Conservation (phyloP, 1,284 basidiomycete genomes). For the Sporisorium graminicola region DNA sequence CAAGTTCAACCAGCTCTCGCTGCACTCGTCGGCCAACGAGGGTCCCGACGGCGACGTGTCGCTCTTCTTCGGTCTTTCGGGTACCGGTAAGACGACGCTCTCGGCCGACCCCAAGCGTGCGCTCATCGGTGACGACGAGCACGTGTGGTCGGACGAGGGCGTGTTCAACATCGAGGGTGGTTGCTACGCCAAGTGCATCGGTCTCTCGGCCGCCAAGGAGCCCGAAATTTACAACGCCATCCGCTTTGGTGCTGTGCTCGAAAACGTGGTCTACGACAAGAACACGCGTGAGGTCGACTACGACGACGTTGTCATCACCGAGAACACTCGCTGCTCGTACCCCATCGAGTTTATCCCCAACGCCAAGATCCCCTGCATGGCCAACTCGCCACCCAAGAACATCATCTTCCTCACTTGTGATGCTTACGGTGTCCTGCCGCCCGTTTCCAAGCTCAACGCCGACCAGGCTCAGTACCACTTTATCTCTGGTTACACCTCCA, state of each 20-base stretch:
- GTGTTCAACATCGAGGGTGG: constrained; percentile 99
- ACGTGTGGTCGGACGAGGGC: constrained; percentile 74
- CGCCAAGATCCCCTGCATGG: constrained; percentile 76
- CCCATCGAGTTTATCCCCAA: constrained; percentile 84
- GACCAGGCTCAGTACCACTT: constrained; percentile 90
- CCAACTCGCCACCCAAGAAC: constrained; percentile 74
- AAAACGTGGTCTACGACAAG: constrained; percentile 99
- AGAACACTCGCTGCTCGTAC: constrained; percentile 90
- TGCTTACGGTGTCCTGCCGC: constrained; percentile 96
- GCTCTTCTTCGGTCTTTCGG: constrained; percentile 98
- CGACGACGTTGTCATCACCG: constrained; percentile 95
- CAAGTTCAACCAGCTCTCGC: constrained; percentile 96
- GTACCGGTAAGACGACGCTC: constrained; percentile 88
- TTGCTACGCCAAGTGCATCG: constrained; percentile 99
- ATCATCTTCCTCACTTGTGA: constrained; percentile 99
- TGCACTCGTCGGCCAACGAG: constrained; percentile 99
- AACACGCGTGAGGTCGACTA: constrained; percentile 88
- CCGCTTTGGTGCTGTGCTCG: constrained; percentile 93
- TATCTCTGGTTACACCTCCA: constrained; percentile 79
- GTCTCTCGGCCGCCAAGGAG: constrained; percentile 94
- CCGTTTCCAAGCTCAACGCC: constrained; percentile 90
- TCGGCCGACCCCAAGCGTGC: constrained; percentile 66
- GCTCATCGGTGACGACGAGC: constrained; percentile 69
- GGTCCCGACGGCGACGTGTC: constrained; percentile 93
- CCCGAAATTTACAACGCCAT: constrained; percentile 98